phyloP scores from a whole-genome alignment of 495 filamentous ascomycete species.

The Aspergillus funiculosus region DNA sequence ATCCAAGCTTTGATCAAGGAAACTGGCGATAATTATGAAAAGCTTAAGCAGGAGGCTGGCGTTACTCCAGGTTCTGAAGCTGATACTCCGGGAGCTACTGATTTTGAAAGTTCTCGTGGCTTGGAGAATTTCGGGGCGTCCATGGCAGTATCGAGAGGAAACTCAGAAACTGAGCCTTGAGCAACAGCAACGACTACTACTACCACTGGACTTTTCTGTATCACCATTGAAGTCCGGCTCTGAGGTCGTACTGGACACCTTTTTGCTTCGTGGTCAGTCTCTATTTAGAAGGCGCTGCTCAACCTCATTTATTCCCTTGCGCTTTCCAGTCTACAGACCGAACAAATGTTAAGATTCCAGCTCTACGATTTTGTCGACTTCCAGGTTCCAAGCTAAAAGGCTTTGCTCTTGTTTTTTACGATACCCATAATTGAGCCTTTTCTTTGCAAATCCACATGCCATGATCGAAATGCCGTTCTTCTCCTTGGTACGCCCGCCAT shows the following conservation, averaged over 20 bases:
- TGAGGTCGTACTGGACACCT: too few species aligned
- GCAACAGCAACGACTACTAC: too few species aligned
- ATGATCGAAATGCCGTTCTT: constrained; percentile 19
- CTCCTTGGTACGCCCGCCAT: constrained; percentile 16
- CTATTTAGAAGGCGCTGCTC: constrained; percentile 2
- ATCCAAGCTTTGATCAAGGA: constrained; percentile 78
- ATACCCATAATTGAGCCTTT: background rate
- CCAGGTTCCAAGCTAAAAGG: background rate
- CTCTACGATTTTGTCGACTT: background rate
- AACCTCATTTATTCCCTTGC: background rate
- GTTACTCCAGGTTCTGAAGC: constrained; percentile 27
- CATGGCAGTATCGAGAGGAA: constrained; percentile 22
- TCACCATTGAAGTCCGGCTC: too few species aligned
- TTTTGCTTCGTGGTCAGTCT: background rate
- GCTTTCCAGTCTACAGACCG: background rate
- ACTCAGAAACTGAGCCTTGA: constrained; percentile 28
- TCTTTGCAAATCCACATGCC: constrained; percentile 6
- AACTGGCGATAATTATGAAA: constrained; percentile 73
- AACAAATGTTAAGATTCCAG: background rate
- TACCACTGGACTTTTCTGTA: too few species aligned
- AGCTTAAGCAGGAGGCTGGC: constrained; percentile 49
- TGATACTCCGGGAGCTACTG: constrained; percentile 22
- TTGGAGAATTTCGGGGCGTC: constrained; percentile 40
- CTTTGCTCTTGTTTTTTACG: background rate
- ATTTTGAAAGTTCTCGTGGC: constrained; percentile 34